Percentiles rank a stretch among this genome's conserved stretches.
These are phyloP conservation scores for Hemisphaericaspora xylofermentans DNA, from an alignment of 1,139 yeast genomes.

Conservation along the genomic window DNA sequence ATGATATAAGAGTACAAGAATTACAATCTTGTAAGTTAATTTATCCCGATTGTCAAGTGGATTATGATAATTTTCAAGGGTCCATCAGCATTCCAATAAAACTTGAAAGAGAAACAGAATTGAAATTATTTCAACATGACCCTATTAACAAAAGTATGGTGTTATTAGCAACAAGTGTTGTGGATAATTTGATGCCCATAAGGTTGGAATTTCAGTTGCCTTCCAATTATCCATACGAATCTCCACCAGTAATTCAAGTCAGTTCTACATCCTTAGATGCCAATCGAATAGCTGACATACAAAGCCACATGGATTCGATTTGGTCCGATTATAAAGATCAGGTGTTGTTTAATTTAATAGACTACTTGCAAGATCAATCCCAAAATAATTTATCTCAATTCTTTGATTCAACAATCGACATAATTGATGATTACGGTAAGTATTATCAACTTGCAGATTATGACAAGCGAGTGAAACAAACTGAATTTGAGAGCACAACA, in stretches of 20 bases:
- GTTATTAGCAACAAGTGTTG: constrained; percentile 1
- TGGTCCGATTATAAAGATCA: constrained; percentile 43
- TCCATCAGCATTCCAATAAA: constrained; percentile 26
- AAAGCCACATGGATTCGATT: constrained; percentile 21
- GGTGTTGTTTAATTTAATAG: constrained; percentile 48
- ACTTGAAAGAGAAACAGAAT: constrained; percentile 19
- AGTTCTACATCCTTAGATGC: constrained; percentile 21
- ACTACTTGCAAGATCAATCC: constrained; percentile 35
- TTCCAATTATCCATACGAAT: constrained; percentile 25
- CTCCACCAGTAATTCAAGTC: constrained; percentile 28
- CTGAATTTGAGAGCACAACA: constrained; percentile 37
- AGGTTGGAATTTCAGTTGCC: constrained; percentile 29
- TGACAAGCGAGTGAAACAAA: constrained; percentile 11
- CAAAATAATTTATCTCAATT: constrained; percentile 14
- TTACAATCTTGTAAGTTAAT: constrained; percentile 48
- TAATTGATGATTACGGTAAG: constrained; percentile 13
- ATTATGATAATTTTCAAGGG: constrained; percentile 20
- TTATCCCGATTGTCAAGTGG: constrained; percentile 43
- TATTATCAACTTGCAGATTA: constrained; percentile 12
- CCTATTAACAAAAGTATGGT: neutral
- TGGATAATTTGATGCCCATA: constrained; percentile 30
- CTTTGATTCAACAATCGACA: constrained; percentile 9
- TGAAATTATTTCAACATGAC: constrained; percentile 5
- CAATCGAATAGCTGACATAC: constrained; percentile 16
- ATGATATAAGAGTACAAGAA: constrained; percentile 36